Base-by-base conservation (phyloP, 208 protist species). In the Acanthamoeba divionensis region DNA sequence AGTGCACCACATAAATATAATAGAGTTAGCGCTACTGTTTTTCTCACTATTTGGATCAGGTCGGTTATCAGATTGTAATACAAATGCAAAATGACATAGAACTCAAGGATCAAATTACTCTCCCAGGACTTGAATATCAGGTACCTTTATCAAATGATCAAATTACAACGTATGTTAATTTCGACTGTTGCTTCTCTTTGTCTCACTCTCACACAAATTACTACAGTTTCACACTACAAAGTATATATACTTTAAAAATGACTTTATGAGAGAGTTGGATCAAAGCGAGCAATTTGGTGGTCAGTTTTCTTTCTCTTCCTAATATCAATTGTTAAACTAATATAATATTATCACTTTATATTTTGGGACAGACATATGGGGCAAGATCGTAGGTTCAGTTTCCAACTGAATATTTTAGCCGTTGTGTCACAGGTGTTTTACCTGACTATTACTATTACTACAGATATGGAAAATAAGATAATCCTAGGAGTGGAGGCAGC, bases 51-150 rank as follows among this genome's bases (percentile, higher is more conserved):
- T 31, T 44, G n/a, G 18, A 18, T 75, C 18, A 86, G 77, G 54
- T 86, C 3, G 77, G 77, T 9, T 86, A 86, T 66, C 77, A 86
- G 66, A 36, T 86, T 5, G 77, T 86, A 12, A n/a, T 86, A 29
- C 77, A 50, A 1, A 44, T 24, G 33, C 3, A 36, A 1, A 2
- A 18, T 1, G 33, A 66, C 4, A 38, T 66, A 18, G 18, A 29
- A 21, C 52, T 86, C 4, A 55, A 60, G 0, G 4, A 66, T 4
- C 48, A 67, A 21, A 21, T 18, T 55, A 62, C 31, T 29, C 15
- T 4, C 18, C 6, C 77, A 2, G 12, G 38, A 12, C 54, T 86
- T 4, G 54, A 66, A 12, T 86, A 86, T n/a, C 77, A 86, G 54
- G 77, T 86, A 47, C 26, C 48, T 26, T 5, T 45, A 10, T 31